Evolutionary conservation across 352 stramenopile genomes (phyloP), one percentile per base, ranked within the genome.

Genomic region (Phytophthora cactorum): DNA sequence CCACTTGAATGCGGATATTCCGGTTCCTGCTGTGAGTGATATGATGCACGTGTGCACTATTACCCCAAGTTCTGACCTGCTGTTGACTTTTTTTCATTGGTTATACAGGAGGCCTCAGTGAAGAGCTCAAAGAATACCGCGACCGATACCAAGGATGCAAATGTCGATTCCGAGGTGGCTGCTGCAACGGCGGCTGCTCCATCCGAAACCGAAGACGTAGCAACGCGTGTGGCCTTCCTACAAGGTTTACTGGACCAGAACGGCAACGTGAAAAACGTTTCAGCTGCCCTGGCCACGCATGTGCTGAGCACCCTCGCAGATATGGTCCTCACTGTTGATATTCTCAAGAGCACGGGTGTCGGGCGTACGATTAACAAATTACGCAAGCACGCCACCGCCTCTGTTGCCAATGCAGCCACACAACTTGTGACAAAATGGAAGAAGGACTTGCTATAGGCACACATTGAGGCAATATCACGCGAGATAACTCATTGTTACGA

Each of bases 341-440:
- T 93, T 60, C 71, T 96, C 43, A 96, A 96, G 68, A 78, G 55
- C 52, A 96, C 88, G 25, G 88, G 88, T 55, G 57, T 96, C 15
- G 88, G 88, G 1, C 82, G 85, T 46, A 88, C 86, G 49, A 93
- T 96, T 70, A 95, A 95, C 76, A 96, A 96, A 62, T 71, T 96
- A 22, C 82, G 87, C 44, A 96, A 96, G 68, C 88, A 96, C 43
- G 60, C 72, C 17, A 70, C 74, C 29, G 66, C 86, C 5, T 64
- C 86, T 1, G 88, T 96, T 8, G 81, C 86, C 15, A 90, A 87
- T 53, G 68, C 66, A 8, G 86, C 88, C 1, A 87, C 84, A 28
- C 73, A 84, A 59, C 75, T 96, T 22, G 86, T 95, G 14, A 81
- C 85, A 56, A 89, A 92, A 72, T 96, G 88, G 86, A 96, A 96